phyloP scores from a whole-genome alignment of 495 filamentous ascomycete genomes.

The Chaetomium tenue region DNA sequence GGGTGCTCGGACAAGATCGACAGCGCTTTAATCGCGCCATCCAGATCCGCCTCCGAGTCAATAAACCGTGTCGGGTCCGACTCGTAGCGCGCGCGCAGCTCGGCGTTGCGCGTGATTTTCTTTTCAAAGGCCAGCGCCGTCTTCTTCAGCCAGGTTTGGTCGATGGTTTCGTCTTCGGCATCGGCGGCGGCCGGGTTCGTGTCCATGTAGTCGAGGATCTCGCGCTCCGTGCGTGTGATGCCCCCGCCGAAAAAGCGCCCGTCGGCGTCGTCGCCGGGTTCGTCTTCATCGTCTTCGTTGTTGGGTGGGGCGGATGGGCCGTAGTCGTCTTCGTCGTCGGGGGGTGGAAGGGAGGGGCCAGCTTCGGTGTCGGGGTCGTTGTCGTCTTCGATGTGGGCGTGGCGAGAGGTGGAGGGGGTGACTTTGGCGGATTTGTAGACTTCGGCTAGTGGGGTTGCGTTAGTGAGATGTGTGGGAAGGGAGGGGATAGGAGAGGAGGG shows the following conservation, averaged over 20 bases:
- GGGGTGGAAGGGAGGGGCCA: conserved; percentile 42
- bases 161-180: conserved; percentile 68
- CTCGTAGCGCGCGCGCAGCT: conserved; percentile 85
- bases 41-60: conserved; percentile 77
- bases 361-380: conserved; percentile 56
- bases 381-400: conserved; percentile 44
- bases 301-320: conserved; percentile 18
- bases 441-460: conserved; percentile 51
- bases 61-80: conserved; percentile 78
- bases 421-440: conserved; percentile 87
- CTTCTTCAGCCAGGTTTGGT: conserved; percentile 77
- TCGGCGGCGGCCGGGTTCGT: conserved; percentile 35
- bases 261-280: conserved; percentile 75
- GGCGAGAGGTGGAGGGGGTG: conserved; percentile 46
- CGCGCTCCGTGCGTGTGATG: conserved; percentile 72
- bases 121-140: conserved; percentile 85
- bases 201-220: conserved; percentile 86
- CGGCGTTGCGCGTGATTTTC: conserved; percentile 88
- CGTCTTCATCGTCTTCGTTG: conserved; percentile 56
- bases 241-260: conserved; percentile 95
- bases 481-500: neutral
- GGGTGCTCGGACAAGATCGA: conserved; percentile 86
- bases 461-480: conserved; percentile 4
- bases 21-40: conserved; percentile 82
- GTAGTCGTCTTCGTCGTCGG: conserved; percentile 28